Evolutionary conservation across 306 rosid species (phyloP).

Genomic region (Herpetospermum pedunculosum): DNA sequence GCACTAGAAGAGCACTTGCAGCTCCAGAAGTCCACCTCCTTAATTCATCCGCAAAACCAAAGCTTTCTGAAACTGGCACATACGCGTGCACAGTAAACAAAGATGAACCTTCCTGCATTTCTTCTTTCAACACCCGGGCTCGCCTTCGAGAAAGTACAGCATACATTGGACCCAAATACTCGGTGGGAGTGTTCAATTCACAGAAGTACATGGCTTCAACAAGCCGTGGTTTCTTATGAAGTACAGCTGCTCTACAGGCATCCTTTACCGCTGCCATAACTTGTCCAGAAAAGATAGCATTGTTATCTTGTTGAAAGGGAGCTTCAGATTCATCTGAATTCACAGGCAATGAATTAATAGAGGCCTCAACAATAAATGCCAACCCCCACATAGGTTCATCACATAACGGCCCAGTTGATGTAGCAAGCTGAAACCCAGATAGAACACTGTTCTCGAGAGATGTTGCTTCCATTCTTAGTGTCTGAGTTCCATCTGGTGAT

Average conservation of each 20-base stretch:
- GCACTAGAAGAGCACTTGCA: slow-evolving; percentile 79
- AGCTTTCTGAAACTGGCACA: slow-evolving; percentile 79
- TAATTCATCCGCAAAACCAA: slow-evolving; percentile 85
- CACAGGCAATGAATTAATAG: slow-evolving; percentile 31
- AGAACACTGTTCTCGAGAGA: slow-evolving; percentile 62
- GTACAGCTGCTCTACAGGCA: slow-evolving; percentile 75
- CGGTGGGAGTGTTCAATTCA: slow-evolving; percentile 63
- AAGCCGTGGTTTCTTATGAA: slow-evolving; percentile 68
- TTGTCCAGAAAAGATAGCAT: slow-evolving; percentile 67
- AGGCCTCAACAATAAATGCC: slow-evolving; percentile 71
- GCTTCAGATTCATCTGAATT: slow-evolving; percentile 42
- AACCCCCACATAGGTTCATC: slow-evolving; percentile 93
- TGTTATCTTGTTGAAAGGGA: slow-evolving; percentile 48
- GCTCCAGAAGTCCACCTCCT: slow-evolving; percentile 81
- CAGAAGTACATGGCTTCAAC: slow-evolving; percentile 95
- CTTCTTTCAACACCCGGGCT: slow-evolving; percentile 69
- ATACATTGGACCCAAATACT: slow-evolving; percentile 74
- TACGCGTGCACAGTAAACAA: slow-evolving; percentile 86
- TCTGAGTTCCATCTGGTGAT: slow-evolving; percentile 28
- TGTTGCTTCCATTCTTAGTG: slow-evolving; percentile 40
- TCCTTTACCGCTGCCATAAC: slow-evolving; percentile 75
- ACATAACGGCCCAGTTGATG: slow-evolving; percentile 89
- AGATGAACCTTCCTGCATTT: slow-evolving; percentile 96
- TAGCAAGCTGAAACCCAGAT: slow-evolving; percentile 73
- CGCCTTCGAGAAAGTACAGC: slow-evolving; percentile 83